Base-by-base conservation (phyloP, 1,139 yeast genomes). In the Yamadazyma jaroonii region DNA sequence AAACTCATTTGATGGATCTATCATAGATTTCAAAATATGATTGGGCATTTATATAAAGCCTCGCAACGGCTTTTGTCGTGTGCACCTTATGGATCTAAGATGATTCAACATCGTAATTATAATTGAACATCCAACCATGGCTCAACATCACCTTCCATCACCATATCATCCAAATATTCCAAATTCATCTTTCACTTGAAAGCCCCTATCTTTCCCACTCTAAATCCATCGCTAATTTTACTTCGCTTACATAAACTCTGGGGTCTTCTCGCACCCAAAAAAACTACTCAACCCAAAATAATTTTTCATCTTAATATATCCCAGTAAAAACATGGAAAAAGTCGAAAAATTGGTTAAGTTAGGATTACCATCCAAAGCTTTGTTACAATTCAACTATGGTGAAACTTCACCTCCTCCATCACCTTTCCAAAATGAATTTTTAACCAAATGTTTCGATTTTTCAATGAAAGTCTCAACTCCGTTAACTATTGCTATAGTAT, bases 401-500 rank as follows among this genome's bases (percentile, higher is more conserved):
- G 49, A 52, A 32, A 54, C 64, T 3, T 63, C 68, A 3, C 44
- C 61, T 6, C 70, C 74, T 2, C 54, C 57, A 9, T 57, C 67
- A 31, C 76, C 76, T 6, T 71, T 71, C 45, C 40, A 53, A 26
- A 50, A 50, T 43, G 57, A 52, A 25, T 46, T 48, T 44, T 53
- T 69, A 37, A 48, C 61, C 8, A 26, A 32, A 13, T 35, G 66
- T 13, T 71, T 62, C 47, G 46, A 54, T 20, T 32, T 40, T 9
- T 59, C 72, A 26, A 64, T 71, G 72, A 53, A 58, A 35, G 62
- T 65, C 17, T 48, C 64, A 25, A 64, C 81, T 12, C 87, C 88
- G 3, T 52, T 81, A 46, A 64, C 79, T 25, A 72, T 82, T 44
- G 86, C 86, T 5, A 48, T 77, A 7, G 66, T 72, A 14, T 83